These are phyloP conservation scores for Fusarium sp. DNA, from an alignment of 2,329 filamentous ascomycete genomes.

Conservation along the genomic window DNA sequence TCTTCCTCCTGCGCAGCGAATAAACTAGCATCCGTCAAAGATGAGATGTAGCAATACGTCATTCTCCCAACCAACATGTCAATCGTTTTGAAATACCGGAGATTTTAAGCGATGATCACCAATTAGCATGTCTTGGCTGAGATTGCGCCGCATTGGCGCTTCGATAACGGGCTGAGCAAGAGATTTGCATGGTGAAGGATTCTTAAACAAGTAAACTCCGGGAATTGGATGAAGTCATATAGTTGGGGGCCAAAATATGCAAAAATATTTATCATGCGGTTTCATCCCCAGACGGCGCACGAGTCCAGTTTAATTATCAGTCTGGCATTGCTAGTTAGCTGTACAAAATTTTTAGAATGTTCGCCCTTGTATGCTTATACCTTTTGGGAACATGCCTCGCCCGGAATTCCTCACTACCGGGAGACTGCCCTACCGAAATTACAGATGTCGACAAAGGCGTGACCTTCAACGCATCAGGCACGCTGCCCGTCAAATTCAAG, in stretches of 20 bases:
- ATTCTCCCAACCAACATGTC: neutral
- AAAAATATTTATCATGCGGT: neutral
- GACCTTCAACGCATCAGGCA: neutral
- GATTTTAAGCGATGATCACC: neutral
- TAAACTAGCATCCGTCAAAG: neutral
- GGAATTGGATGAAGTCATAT: neutral
- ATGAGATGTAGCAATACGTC: neutral
- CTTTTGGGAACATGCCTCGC: neutral
- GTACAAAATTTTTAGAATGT: rapidly evolving
- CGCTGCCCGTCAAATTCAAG: neutral
- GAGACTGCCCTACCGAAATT: neutral
- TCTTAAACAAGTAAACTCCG: neutral
- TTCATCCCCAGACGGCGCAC: neutral
- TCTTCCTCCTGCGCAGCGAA: neutral
- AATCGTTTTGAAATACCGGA: neutral
- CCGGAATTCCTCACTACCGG: rapidly evolving
- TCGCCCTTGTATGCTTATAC: rapidly evolving
- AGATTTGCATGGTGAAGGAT: neutral
- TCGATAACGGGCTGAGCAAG: neutral
- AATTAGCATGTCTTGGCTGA: neutral
- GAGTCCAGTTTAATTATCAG: no score
- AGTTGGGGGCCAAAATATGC: neutral
- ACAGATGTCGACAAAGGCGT: neutral
- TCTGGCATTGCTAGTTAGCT: neutral
- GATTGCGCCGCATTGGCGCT: neutral